Base-by-base conservation (phyloP, 257 asterid genomes). In the Solanum raphanifolium region DNA sequence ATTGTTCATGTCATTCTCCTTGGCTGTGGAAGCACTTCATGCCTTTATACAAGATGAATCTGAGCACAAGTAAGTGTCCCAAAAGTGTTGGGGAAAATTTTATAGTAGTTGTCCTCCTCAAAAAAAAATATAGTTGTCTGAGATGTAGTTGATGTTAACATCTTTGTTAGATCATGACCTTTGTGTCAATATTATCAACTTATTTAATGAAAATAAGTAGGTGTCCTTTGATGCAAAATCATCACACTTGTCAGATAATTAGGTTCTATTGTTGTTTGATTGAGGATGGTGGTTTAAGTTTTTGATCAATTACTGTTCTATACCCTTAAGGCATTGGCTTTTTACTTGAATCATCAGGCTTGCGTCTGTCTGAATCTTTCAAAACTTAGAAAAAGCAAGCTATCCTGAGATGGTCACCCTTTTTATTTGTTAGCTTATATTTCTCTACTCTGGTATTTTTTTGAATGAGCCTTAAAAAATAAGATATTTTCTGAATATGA, bases 1-100 rank as follows among this genome's bases (percentile, higher is more conserved):
- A 89, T 92, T 97, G 95, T 97, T 97, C 90, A 86, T 96, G 96
- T 94, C 99, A 11, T 97, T 97, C 94, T 94, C 98, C 94, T 88
- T 97, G 86, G 98, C 98, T n/a, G 99, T 96, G 92, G 99, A 97
- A 93, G 99, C 95, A 27, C 98, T 97, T 89, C 99, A 97, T 76
- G 96, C 98, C 2, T 97, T 97, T 92, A 94, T 97, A 90, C 98
- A 97, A 89, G 98, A 97, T 90, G 99, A 97, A 89, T 95, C 98
- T 13, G 99, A 94, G 91, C 99, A 97, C 98, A 97, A 93, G 99
- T 97, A 95, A 91, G 98, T 91, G 83, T 83, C 79, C 60, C 20
- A n/a, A 38, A 41, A 88, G 16, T 86, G 36, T 46, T 72, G 4
- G 35, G 15, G 31, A 86, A 74, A 75, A 5, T 12, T 9, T 86